Evolutionary conservation across 345 rosid genomes (phyloP), one percentile per base, ranked within the genome.

Genomic region (Geranium rotundifolium): DNA sequence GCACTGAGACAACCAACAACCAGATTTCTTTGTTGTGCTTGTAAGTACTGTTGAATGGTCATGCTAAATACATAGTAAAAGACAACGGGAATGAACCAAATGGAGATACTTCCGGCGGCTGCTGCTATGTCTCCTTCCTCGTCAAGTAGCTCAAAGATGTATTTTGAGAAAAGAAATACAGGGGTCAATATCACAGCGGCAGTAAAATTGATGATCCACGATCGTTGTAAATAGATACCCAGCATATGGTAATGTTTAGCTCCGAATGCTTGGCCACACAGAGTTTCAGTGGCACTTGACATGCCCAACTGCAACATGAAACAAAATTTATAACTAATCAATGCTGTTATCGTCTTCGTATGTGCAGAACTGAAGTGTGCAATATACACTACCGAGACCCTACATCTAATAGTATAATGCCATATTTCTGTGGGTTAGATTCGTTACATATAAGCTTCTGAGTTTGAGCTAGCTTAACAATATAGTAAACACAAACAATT

Each of bases 181-280:
- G 85, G 84, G 34, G 66, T 71, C 55, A 81, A 69, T 54, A 81
- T 66, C 7, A 79, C 72, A 17, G 79, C 77, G 19, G 70, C 57
- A 14, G 56, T 62, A 15, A 3, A 5, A 58, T 76, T 76, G 59
- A 83, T 67, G 54, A 83, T 70, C 88, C 85, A 81, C 41, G 88
- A 80, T 65, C 85, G 69, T 66, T 83, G 85, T 59, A 83, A 57
- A 68, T 81, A 83, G 54, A 83, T 73, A 0, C 87, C 87, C 76
- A 83, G 63, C 87, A 83, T 80, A 71, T 78, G 81, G 65, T 83
- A 74, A 65, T 83, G 85, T 71, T 74, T 64, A 10, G 87, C 87
- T 59, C 87, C 87, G 57, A 65, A 83, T 49, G 87, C 82, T 76
- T 83, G 87, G 46, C 87, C 87, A 58, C 87, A 83, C 34, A 83